Conservation (phyloP, 768 basidiomycete genomes). For the Mycena amicta region DNA sequence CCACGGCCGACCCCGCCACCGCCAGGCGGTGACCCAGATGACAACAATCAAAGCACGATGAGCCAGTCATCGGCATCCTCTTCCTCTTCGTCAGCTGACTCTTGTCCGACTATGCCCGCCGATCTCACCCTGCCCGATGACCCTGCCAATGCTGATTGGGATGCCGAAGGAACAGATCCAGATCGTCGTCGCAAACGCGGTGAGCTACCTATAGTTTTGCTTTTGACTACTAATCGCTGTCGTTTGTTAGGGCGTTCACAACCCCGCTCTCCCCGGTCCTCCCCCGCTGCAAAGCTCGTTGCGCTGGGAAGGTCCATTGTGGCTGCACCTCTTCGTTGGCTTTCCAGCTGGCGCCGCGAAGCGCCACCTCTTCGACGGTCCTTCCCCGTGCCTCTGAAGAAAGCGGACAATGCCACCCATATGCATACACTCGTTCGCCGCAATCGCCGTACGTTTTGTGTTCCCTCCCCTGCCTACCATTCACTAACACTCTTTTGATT, state of each 20-base stretch:
- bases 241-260: too few species aligned
- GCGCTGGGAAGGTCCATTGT: not conserved
- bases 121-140: constrained; percentile 8
- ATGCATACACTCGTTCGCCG: not conserved
- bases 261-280: too few species aligned
- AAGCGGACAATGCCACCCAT: not conserved
- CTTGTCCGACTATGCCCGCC: constrained; percentile 2
- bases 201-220: not conserved
- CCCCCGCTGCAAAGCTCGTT: too few species aligned
- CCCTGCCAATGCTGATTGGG: constrained; percentile 11
- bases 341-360: not conserved
- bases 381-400: not conserved
- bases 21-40: not conserved
- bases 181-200: not conserved
- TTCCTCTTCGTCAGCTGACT: not conserved
- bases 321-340: not conserved
- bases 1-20: not conserved
- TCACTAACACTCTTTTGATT: not conserved
- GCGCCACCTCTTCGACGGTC: not conserved
- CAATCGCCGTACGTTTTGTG: not conserved
- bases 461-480: not conserved
- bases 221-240: not conserved
- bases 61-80: not conserved
- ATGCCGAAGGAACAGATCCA: constrained; percentile 3
- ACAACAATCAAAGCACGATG: not conserved